phyloP scores from a whole-genome alignment of 345 rosid species.

The Carallia brachiata region DNA sequence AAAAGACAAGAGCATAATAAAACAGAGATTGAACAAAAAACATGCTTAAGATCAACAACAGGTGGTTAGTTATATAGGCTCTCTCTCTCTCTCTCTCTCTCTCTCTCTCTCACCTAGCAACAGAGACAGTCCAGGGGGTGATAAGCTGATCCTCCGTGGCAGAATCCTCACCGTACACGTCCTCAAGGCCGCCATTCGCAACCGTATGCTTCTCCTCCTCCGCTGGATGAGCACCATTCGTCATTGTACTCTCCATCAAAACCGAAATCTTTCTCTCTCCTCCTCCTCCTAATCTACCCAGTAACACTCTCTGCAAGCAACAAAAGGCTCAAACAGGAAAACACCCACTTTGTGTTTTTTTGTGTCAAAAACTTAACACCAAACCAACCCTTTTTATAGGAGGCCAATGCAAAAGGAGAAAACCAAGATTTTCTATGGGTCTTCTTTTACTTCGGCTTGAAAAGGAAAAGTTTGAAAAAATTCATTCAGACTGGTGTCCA shows the following conservation, averaged over 20 bases:
- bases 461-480: slow-evolving; percentile 21
- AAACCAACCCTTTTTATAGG: slow-evolving; percentile 20
- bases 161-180: slow-evolving; percentile 71
- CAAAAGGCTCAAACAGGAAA: slow-evolving; percentile 8
- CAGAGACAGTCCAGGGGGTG: slow-evolving; percentile 88
- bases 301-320: slow-evolving; percentile 29
- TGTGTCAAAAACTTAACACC: background rate
- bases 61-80: background rate
- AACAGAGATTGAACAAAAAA: background rate
- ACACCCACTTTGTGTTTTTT: background rate
- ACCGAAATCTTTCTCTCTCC: slow-evolving; percentile 25
- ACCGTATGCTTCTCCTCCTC: slow-evolving; percentile 30
- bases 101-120: slow-evolving; percentile 61
- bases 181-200: slow-evolving; percentile 58
- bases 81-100: slow-evolving; percentile 25
- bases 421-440: background rate
- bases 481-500: slow-evolving; percentile 6
- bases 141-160: slow-evolving; percentile 85
- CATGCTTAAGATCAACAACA: background rate
- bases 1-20: background rate
- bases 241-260: slow-evolving; percentile 32
- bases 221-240: slow-evolving; percentile 35
- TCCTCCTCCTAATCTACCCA: slow-evolving; percentile 16
- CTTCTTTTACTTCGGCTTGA: background rate
- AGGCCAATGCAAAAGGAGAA: background rate